phyloP scores from a whole-genome alignment of 768 basidiomycete species.

The Lactifluus rugatus region DNA sequence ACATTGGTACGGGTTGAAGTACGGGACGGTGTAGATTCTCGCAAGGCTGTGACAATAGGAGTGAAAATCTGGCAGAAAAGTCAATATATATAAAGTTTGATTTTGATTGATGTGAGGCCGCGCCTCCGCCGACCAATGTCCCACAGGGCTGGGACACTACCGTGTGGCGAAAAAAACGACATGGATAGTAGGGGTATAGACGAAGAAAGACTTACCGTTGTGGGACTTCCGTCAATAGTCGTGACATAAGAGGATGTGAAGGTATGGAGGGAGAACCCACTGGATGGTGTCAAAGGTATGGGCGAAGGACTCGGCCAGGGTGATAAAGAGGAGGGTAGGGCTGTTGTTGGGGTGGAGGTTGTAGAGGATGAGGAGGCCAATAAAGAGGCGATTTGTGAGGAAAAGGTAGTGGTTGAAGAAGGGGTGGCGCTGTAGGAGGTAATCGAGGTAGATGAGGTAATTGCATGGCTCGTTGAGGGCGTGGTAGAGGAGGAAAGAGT shows the following conservation, averaged over 20 bases:
- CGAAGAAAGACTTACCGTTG: conserved; percentile 10
- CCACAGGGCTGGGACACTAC: too few relatives aligned
- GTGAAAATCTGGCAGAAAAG: conserved; percentile 8
- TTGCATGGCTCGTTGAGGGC: not conserved
- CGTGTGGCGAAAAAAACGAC: too few relatives aligned
- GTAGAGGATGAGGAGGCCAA: not conserved
- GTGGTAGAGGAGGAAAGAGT: not conserved
- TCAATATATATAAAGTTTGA: not conserved
- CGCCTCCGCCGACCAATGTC: too few relatives aligned
- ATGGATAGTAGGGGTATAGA: not conserved
- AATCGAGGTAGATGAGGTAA: not conserved
- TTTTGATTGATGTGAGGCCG: not conserved
- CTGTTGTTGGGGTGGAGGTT: not conserved
- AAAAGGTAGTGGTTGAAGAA: not conserved
- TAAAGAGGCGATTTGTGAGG: not conserved
- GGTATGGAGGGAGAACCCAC: conserved; percentile 7
- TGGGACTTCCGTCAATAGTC: conserved; percentile 10
- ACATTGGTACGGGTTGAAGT: conserved; percentile 2
- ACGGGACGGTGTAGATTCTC: not conserved
- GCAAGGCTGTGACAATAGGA: conserved; percentile 14
- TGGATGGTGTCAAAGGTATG: not conserved
- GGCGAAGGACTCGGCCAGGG: not conserved
- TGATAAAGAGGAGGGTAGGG: not conserved
- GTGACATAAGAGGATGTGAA: conserved; percentile 9
- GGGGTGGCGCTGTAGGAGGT: not conserved